phyloP scores from a whole-genome alignment of 345 rosid species.

The Aurinia saxatilis region DNA sequence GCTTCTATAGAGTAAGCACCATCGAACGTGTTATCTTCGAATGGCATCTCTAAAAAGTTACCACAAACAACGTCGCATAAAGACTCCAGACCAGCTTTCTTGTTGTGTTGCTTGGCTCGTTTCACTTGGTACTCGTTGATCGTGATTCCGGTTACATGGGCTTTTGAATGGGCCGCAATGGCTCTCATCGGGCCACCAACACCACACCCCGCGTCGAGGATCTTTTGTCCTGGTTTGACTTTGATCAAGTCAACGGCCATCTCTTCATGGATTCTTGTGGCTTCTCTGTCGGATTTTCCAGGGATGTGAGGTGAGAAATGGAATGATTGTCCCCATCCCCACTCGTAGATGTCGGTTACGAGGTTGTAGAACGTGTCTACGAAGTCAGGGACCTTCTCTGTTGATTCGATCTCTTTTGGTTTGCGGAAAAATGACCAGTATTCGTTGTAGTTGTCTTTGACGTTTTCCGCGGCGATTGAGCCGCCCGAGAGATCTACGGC shows the following conservation, averaged over 20 bases:
- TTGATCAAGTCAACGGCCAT: conserved; percentile 77
- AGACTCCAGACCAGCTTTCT: conserved; percentile 70
- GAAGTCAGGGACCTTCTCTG: conserved; percentile 81
- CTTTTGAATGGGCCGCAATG: conserved; percentile 86
- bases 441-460: conserved; percentile 61
- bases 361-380: conserved; percentile 92
- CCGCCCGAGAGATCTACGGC: conserved; percentile 82
- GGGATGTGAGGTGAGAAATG: conserved; percentile 84
- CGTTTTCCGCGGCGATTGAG: conserved; percentile 81
- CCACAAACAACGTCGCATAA: conserved; percentile 84
- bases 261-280: conserved; percentile 83
- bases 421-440: conserved; percentile 88
- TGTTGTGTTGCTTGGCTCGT: conserved; percentile 81
- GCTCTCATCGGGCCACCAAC: conserved; percentile 99
- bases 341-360: conserved; percentile 95
- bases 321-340: conserved; percentile 99
- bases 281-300: conserved; percentile 75
- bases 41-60: conserved; percentile 87
- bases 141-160: conserved; percentile 82
- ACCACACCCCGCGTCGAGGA: conserved; percentile 93
- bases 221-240: conserved; percentile 44
- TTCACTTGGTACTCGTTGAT: conserved; percentile 93
- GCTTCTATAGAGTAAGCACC: conserved; percentile 99
- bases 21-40: conserved; percentile 62
- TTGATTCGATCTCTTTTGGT: conserved; percentile 76